Evolutionary conservation across 2,329 filamentous ascomycete genomes (phyloP).

Genomic region (Pseudogymnoascus sp.): DNA sequence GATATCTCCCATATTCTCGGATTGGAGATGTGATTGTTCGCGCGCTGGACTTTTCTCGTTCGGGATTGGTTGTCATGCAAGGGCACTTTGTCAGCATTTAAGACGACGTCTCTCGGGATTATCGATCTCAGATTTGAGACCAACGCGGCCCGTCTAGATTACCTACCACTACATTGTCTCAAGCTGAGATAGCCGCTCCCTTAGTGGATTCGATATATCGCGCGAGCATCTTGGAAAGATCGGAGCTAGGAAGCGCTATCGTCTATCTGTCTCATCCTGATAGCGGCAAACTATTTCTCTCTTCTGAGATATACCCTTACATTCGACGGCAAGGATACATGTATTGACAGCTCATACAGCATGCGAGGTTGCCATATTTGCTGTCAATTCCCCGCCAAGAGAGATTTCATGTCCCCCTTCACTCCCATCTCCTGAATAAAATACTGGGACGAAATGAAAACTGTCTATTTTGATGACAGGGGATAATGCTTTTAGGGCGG

Average conservation of each 20-base stretch:
- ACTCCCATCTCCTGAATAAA: background rate
- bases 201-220: background rate
- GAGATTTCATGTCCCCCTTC: background rate
- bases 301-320: background rate
- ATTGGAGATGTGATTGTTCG: background rate
- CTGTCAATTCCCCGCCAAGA: background rate
- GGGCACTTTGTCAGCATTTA: background rate
- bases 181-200: background rate
- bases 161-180: background rate
- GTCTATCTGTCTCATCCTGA: background rate
- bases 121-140: background rate
- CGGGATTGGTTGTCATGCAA: background rate
- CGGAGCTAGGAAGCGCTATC: background rate
- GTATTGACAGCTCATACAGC: background rate
- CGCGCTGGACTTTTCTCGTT: background rate
- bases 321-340: background rate
- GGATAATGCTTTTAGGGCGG: background rate
- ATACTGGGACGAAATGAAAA: background rate
- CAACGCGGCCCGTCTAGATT: background rate
- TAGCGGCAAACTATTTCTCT: background rate
- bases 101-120: background rate
- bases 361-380: background rate
- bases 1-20: background rate
- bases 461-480: background rate
- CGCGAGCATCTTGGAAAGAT: background rate